phyloP scores from a whole-genome alignment of 1,284 basidiomycete species.

The Peniophora sp. region DNA sequence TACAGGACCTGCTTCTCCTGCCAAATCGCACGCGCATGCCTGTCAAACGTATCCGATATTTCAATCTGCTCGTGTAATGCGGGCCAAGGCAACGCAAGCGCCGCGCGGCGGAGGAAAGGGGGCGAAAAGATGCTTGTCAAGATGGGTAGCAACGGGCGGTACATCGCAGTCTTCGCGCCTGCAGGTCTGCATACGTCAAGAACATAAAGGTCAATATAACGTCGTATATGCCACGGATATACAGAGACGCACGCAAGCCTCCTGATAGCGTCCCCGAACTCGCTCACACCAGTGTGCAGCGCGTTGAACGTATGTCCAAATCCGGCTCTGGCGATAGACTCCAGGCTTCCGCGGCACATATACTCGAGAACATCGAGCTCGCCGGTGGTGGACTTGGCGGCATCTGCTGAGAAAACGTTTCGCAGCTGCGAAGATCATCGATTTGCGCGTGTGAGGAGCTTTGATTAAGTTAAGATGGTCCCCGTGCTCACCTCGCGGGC shows the following conservation, averaged over 20 bases:
- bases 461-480: too few species aligned
- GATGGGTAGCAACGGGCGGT: background rate
- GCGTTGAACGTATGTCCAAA: slow-evolving; percentile 47
- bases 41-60: slow-evolving; percentile 42
- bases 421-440: background rate
- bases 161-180: too few species aligned
- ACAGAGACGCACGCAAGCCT: slow-evolving; percentile 32
- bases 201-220: too few species aligned
- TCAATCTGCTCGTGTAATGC: slow-evolving; percentile 35
- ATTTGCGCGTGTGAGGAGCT: too few species aligned
- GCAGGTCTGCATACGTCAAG: too few species aligned
- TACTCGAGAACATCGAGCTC: slow-evolving; percentile 41
- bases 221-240: too few species aligned
- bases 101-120: background rate
- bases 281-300: slow-evolving; percentile 34
- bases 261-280: slow-evolving; percentile 39
- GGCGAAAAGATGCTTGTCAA: background rate
- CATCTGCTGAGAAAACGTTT: background rate
- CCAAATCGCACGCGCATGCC: slow-evolving; percentile 33
- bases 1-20: slow-evolving; percentile 24
- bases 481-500: too few species aligned
- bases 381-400: background rate
- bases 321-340: slow-evolving; percentile 39
- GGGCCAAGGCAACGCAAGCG: slow-evolving; percentile 1
- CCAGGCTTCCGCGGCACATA: slow-evolving; percentile 42